These are phyloP conservation scores for Chrysosphaeria jannelii DNA, from an alignment of 2,329 filamentous ascomycete species.

Conservation along the genomic window DNA sequence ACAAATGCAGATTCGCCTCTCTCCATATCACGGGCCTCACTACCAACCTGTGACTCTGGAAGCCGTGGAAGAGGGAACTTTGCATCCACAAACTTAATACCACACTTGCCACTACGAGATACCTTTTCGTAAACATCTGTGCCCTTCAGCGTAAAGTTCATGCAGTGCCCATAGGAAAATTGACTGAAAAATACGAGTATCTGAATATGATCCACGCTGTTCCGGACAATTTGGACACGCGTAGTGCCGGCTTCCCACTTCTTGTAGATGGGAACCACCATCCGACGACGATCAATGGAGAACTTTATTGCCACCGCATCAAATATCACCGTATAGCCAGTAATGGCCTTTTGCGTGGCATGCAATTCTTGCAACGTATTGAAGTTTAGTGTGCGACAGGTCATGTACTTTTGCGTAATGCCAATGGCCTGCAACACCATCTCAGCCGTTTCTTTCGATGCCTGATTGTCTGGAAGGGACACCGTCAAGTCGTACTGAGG, in stretches of 20 bases:
- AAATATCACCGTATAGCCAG: conserved; percentile 48
- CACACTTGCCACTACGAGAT: conserved; percentile 33
- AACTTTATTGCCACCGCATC: conserved; percentile 44
- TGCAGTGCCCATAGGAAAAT: conserved; percentile 60
- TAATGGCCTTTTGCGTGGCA: conserved; percentile 47
- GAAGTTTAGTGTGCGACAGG: conserved; percentile 44
- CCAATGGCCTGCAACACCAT: conserved; percentile 31
- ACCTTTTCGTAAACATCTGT: conserved; percentile 58
- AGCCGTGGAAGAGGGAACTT: conserved; percentile 60
- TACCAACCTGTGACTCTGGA: not conserved
- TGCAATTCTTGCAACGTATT: conserved; percentile 39
- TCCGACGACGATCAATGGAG: conserved; percentile 54
- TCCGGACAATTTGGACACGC: conserved; percentile 46
- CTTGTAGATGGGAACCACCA: conserved; percentile 82
- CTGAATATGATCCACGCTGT: conserved; percentile 38
- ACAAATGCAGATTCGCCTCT: conserved; percentile 33
- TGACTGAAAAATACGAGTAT: conserved; percentile 68
- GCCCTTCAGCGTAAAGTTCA: conserved; percentile 65
- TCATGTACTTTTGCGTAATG: conserved; percentile 22
- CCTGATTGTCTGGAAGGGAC: conserved; percentile 37
- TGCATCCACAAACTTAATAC: conserved; percentile 57
- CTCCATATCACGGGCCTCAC: conserved; percentile 3
- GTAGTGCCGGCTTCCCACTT: conserved; percentile 70
- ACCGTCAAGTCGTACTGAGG: conserved; percentile 39
- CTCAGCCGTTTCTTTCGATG: conserved; percentile 27